Percentiles rank a stretch among this genome's conserved stretches.
phyloP scores from a whole-genome alignment of 2,329 filamentous ascomycete genomes.

The Fusarium nelsonii region DNA sequence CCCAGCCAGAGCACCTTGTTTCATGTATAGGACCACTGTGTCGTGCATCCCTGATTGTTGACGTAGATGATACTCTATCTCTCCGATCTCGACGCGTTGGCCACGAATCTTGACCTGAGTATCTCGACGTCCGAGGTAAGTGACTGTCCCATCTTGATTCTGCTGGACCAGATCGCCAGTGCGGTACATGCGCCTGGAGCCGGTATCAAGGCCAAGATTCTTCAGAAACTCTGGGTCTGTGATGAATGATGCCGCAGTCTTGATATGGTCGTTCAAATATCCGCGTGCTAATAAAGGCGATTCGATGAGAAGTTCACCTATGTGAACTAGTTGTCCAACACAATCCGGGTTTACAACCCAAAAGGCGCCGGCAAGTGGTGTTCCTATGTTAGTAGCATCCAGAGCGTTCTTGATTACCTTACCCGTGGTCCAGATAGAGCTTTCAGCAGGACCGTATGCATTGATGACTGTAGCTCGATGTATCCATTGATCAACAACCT shows the following conservation, averaged over 20 bases:
- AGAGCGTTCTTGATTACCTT: conserved; percentile 5
- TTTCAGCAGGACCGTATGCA: conserved; percentile 1
- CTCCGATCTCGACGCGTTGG: conserved; percentile 1
- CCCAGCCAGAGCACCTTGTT: not conserved
- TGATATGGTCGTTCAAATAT: not conserved
- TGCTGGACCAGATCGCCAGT: conserved; percentile 4
- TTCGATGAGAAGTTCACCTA: conserved; percentile 5
- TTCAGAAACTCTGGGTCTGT: not conserved
- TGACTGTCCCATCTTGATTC: not conserved
- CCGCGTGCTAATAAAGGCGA: not conserved
- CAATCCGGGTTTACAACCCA: not conserved
- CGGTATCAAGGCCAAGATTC: not conserved
- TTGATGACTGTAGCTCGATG: not conserved
- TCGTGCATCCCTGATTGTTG: not conserved
- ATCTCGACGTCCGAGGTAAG: not conserved
- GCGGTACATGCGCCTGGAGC: not conserved
- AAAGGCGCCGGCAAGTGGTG: not conserved
- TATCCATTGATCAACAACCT: conserved; percentile 4
- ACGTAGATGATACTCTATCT: conserved; percentile 5
- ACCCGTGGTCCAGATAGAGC: not conserved
- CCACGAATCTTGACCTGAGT: conserved; percentile 7
- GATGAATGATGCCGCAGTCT: conserved; percentile 1
- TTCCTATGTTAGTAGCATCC: conserved; percentile 1
- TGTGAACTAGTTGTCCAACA: not conserved
- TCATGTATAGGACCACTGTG: not conserved